phyloP scores from a whole-genome alignment of 345 rosid species.

The Turritis glabra region DNA sequence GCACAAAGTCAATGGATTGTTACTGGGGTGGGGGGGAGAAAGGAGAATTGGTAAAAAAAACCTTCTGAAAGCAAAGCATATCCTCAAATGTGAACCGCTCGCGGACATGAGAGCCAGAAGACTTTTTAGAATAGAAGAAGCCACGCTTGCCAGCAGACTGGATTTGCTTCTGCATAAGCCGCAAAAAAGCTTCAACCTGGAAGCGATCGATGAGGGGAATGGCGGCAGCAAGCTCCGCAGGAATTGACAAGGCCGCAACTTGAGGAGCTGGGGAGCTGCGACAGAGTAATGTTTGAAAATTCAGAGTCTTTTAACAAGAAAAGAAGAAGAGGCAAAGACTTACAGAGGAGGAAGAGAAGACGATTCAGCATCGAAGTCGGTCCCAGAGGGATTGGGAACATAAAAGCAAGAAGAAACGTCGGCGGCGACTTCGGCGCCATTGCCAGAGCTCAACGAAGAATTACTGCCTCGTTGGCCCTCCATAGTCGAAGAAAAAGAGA shows the following conservation, averaged over 20 bases:
- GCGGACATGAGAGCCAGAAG: slow-evolving; percentile 64
- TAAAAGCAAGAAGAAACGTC: slow-evolving; percentile 37
- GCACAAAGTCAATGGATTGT: slow-evolving; percentile 4
- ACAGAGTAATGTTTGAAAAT: neutral
- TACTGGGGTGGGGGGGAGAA: neutral
- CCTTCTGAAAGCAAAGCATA: slow-evolving; percentile 98
- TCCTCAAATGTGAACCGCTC: slow-evolving; percentile 94
- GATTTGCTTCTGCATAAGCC: slow-evolving; percentile 94
- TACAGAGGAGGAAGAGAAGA: slow-evolving; percentile 42
- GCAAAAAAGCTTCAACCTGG: slow-evolving; percentile 93
- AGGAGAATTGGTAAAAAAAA: slow-evolving; percentile 21
- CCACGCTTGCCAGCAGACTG: slow-evolving; percentile 89
- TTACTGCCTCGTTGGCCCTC: slow-evolving; percentile 43
- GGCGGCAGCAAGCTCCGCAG: slow-evolving; percentile 90
- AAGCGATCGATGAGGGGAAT: slow-evolving; percentile 91
- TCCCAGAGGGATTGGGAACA: slow-evolving; percentile 39
- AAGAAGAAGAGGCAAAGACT: slow-evolving; percentile 10
- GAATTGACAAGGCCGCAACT: slow-evolving; percentile 61
- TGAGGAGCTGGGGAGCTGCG: slow-evolving; percentile 40
- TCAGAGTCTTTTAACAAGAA: neutral
- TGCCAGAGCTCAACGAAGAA: slow-evolving; percentile 39
- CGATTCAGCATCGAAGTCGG: slow-evolving; percentile 38
- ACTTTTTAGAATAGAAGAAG: slow-evolving; percentile 74
- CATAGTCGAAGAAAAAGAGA: slow-evolving; percentile 11
- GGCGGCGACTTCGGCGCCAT: slow-evolving; percentile 33